These are phyloP conservation scores for Zea luxurians DNA, from an alignment of 176 grass and related monocot genomes.

Conservation along the genomic window DNA sequence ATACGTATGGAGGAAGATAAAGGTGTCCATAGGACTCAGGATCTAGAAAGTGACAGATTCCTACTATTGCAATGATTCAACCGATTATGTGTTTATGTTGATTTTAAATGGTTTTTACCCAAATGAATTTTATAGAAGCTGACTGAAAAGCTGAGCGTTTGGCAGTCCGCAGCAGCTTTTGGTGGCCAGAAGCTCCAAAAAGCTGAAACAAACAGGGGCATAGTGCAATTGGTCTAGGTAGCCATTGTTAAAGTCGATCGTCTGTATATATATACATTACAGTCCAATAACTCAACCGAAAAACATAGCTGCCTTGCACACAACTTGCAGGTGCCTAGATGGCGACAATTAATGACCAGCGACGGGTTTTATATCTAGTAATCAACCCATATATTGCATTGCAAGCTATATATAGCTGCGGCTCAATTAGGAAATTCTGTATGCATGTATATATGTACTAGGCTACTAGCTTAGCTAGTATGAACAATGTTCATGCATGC, in stretches of 20 bases:
- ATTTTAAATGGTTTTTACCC: too few relatives aligned
- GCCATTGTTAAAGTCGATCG: slow-evolving; percentile 4
- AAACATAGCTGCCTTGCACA: background rate
- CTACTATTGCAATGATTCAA: too few relatives aligned
- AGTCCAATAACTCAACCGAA: background rate
- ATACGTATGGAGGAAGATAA: too few relatives aligned
- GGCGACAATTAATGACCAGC: background rate
- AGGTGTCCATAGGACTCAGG: too few relatives aligned
- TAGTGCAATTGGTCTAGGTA: background rate
- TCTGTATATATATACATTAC: background rate
- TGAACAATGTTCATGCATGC: slow-evolving; percentile 17
- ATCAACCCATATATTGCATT: background rate
- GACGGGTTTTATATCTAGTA: background rate
- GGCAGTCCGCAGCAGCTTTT: too few relatives aligned
- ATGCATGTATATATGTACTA: background rate
- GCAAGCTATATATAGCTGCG: background rate
- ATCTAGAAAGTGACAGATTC: too few relatives aligned
- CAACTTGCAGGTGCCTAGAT: background rate
- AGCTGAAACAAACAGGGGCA: background rate
- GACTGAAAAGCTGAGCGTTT: too few relatives aligned
- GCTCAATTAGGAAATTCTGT: background rate
- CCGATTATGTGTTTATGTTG: too few relatives aligned
- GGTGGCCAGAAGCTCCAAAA: too few relatives aligned
- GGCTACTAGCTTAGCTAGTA: background rate
- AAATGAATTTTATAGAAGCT: too few relatives aligned